A percentile compares a stretch with the other conserved stretches of the same genome.
These are phyloP conservation scores for Plasmodium coatneyi DNA, from an alignment of 169 alveolate species.

Conservation along the genomic window DNA sequence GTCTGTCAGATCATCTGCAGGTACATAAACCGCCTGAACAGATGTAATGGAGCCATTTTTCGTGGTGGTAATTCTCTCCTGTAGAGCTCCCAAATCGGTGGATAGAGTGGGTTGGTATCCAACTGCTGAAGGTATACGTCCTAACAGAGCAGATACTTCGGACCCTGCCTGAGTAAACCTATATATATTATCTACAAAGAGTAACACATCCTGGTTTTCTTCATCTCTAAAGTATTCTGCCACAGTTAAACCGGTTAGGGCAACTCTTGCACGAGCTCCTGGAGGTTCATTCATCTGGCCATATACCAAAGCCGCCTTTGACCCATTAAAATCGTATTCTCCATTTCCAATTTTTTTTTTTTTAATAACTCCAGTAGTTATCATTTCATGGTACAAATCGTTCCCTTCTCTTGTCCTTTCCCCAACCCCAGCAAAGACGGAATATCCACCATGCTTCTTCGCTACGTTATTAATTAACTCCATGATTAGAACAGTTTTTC, in stretches of 20 bases:
- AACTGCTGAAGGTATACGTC: conserved; percentile 98
- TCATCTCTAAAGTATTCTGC: conserved; percentile 99
- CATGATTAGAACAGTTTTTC: conserved; percentile 98
- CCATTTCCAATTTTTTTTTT: conserved; percentile 81
- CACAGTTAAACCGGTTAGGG: conserved; percentile 97
- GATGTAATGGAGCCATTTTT: conserved; percentile 98
- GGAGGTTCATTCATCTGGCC: conserved; percentile 99
- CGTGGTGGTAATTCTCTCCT: conserved; percentile 97
- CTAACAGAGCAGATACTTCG: conserved; percentile 97
- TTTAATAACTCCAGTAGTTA: conserved; percentile 90
- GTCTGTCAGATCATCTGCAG: conserved; percentile 98
- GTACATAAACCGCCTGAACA: conserved; percentile 98
- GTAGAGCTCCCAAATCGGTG: conserved; percentile 97
- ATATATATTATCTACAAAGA: conserved; percentile 97
- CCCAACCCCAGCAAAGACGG: conserved; percentile 99
- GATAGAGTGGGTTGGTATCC: conserved; percentile 99
- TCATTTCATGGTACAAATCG: conserved; percentile 98
- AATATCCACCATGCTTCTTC: conserved; percentile 98
- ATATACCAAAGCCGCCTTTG: conserved; percentile 97
- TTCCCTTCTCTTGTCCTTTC: conserved; percentile 99
- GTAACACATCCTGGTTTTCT: conserved; percentile 96
- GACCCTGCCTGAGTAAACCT: conserved; percentile 98
- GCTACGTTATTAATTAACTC: conserved; percentile 98
- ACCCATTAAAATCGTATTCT: conserved; percentile 89
- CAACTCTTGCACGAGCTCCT: conserved; percentile 99